Conservation (phyloP, 2,329 filamentous ascomycete species). For the Chaetothyriales sp. region DNA sequence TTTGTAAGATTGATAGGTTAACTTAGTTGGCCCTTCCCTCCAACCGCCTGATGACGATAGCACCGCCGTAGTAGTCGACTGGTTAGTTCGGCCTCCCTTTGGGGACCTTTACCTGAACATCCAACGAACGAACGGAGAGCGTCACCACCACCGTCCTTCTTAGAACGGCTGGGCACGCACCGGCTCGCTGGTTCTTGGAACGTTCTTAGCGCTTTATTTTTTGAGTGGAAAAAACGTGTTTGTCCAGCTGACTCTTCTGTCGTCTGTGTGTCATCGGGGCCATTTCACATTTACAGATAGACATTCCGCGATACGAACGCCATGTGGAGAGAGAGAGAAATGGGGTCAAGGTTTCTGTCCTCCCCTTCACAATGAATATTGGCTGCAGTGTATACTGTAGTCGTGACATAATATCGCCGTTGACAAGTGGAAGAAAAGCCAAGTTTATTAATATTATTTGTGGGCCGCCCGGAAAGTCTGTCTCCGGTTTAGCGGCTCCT, state of each 20-base stretch:
- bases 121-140: not conserved
- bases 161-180: not conserved
- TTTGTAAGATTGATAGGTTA: not conserved
- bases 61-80: not conserved
- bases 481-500: too few species aligned
- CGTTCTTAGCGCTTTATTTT: not conserved
- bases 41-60: not conserved
- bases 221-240: not conserved
- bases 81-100: not conserved
- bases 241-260: not conserved
- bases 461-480: too few species aligned
- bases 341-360: too few species aligned
- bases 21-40: not conserved
- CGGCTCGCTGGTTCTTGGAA: slow-evolving; percentile 8
- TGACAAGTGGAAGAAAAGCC: too few species aligned
- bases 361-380: not conserved
- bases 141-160: not conserved
- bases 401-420: too few species aligned
- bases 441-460: too few species aligned
- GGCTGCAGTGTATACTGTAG: too few species aligned
- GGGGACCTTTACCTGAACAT: not conserved
- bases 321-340: too few species aligned
- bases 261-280: too few species aligned
- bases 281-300: too few species aligned
- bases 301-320: too few species aligned